Percentiles rank a stretch among this genome's conserved stretches.
Conservation (phyloP, 306 rosid genomes). For the Datisca glomerata region DNA sequence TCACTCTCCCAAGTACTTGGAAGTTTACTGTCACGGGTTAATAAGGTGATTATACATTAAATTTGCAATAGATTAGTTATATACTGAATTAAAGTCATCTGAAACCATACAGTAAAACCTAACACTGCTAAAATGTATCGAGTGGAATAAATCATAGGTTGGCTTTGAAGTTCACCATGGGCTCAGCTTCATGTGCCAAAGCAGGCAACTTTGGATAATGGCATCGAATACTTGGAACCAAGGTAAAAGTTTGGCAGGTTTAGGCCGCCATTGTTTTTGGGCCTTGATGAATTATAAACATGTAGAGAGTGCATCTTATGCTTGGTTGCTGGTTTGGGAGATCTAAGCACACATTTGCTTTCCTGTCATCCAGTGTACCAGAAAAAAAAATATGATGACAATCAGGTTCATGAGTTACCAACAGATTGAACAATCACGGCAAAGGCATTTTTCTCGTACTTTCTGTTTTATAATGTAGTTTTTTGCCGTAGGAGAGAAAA, state of each 20-base stretch:
- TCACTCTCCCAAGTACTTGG: neutral
- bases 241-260: conserved; percentile 25
- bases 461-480: too few relatives aligned
- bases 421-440: neutral
- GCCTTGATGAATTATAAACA: conserved; percentile 38
- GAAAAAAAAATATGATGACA: conserved; percentile 34
- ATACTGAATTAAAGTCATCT: too few relatives aligned
- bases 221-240: conserved; percentile 24
- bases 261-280: conserved; percentile 40
- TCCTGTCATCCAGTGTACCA: conserved; percentile 59
- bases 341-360: conserved; percentile 63
- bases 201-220: conserved; percentile 34
- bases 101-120: neutral
- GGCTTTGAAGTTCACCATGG: conserved; percentile 48
- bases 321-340: conserved; percentile 51
- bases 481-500: too few relatives aligned
- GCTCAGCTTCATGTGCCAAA: conserved; percentile 45
- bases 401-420: conserved; percentile 21
- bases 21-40: neutral
- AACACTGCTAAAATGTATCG: conserved; percentile 1
- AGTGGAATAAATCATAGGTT: conserved; percentile 15
- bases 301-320: conserved; percentile 44
- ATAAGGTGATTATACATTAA: neutral
- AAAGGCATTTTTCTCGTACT: too few relatives aligned
- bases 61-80: too few relatives aligned